Base-by-base conservation (phyloP, 257 asterid genomes). In the Primulina tabacum region DNA sequence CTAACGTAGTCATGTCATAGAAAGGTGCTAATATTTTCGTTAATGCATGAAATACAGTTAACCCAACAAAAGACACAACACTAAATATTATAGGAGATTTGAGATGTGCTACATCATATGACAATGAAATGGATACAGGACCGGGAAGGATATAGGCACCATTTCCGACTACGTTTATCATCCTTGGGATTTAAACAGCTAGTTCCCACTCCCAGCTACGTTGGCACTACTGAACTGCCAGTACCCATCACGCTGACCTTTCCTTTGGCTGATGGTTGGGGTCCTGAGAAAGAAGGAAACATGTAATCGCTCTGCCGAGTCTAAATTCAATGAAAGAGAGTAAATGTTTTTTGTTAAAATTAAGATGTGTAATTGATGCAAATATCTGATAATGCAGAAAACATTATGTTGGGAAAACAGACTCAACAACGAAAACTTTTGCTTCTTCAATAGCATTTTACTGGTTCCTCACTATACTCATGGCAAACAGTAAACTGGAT, bases 201-300 rank as follows among this genome's bases (percentile, higher is more conserved):
- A 10, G 52, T 40, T 40, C 52, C 52, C 52, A 40, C 11, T 40
- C 52, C 52, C 52, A 40, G 52, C n/a, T 4, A 47, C 2, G 18
- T 14, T 47, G 78, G 80, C 68, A 72, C 30, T 6, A 32, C 35
- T 33, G 88, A 73, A 69, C 74, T 77, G 4, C 7, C 55, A 47
- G 55, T 47, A 12, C n/a, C 18, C 18, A 78, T 52, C 53, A 75
- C 76, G 43, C 62, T 58, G 57, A 4, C 70, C 60, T 84, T 85
- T 71, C 62, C 84, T 83, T 82, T 85, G 64, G 29, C 81, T 55
- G 40, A 17, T 62, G 87, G 78, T 70, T 76, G 88, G 76, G 88
- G 58, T 65, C 71, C 96, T 89, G 89, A 69, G 34, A 72, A 61
- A 9, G 57, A 68, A 57, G 30, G 30, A 3, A 30, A 62, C 64